Evolutionary conservation across 495 filamentous ascomycete species (phyloP), one percentile per base, ranked within the genome.

Genomic region (Annulohypoxylon nitens): DNA sequence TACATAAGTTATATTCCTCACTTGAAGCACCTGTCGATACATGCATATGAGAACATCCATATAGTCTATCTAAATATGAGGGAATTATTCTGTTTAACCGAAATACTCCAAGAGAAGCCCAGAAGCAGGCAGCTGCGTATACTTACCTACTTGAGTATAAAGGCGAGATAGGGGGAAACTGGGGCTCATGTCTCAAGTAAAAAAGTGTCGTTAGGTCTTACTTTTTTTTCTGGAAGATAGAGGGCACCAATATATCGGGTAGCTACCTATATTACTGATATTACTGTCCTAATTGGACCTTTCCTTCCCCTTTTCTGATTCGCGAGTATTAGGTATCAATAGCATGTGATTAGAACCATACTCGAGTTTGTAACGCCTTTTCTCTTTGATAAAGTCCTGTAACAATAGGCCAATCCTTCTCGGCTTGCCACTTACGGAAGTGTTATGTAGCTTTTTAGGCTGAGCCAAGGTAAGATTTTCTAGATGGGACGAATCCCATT

Each of bases 71-170:
- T 30, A 12, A 33, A 11, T 30, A 1, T 54, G 50, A 33, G 25
- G 12, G 25, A 33, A 54, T 45, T 63, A 48, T 4, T 36, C 51
- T 41, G 69, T 63, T 72, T 72, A 72, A 50, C 69, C 55, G 51
- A 43, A 67, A 33, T 67, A 25, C 30, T 48, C 14, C 18, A 63
- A 64, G 11, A 6, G 39, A 25, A 36, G 20, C 33, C 10, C 6
- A 33, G 14, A 64, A 25, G 43, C 43, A 51, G 61, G 4, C 26
- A 23, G 33, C 53, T 64, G 61, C 68, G 47, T 61, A 61, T 6
- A 70, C 54, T 11, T 70, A 70, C 61, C 54, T 60, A 26, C 64
- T 51, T 67, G 39, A 60, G 64, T 43, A 60, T 67, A 41, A 51
- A 51, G 30, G 54, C 67, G 54, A 70, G 51, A 64, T 51, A 30